phyloP scores from a whole-genome alignment of 2,329 filamentous ascomycete species.

The Talaromyces sp. region DNA sequence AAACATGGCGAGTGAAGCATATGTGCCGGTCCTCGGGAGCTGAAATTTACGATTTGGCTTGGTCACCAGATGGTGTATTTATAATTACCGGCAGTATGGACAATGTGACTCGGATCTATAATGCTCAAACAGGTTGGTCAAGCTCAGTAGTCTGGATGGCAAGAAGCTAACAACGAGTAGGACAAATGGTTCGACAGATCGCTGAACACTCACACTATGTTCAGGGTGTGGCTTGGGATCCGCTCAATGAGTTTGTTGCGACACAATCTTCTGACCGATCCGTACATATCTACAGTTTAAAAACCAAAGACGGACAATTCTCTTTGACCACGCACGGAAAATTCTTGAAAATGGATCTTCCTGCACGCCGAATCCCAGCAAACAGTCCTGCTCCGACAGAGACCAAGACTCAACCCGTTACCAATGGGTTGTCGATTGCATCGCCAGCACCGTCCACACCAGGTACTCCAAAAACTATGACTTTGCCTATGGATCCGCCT shows the following conservation, averaged over 20 bases:
- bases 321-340: slow-evolving; percentile 75
- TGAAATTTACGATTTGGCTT: slow-evolving; percentile 96
- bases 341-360: slow-evolving; percentile 89
- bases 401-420: slow-evolving; percentile 31
- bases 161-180: slow-evolving; percentile 32
- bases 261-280: slow-evolving; percentile 98
- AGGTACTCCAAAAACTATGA: slow-evolving; percentile 84
- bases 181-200: slow-evolving; percentile 78
- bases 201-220: slow-evolving; percentile 98
- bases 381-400: slow-evolving; percentile 90
- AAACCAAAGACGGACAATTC: slow-evolving; percentile 94
- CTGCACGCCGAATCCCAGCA: slow-evolving; percentile 81
- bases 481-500: slow-evolving; percentile 94
- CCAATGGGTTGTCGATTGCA: slow-evolving; percentile 51
- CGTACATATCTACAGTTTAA: slow-evolving; percentile 94
- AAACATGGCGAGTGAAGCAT: slow-evolving; percentile 93
- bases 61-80: slow-evolving; percentile 94
- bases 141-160: slow-evolving; percentile 10
- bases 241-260: slow-evolving; percentile 94
- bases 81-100: slow-evolving; percentile 99
- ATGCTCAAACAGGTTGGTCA: slow-evolving; percentile 74
- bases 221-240: slow-evolving; percentile 97
- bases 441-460: slow-evolving; percentile 89
- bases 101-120: slow-evolving; percentile 96
- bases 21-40: slow-evolving; percentile 95